Evolutionary conservation across 2,329 filamentous ascomycete species (phyloP), one percentile per base, ranked within the genome.

Genomic region (Ophiocordyceps robertsii): DNA sequence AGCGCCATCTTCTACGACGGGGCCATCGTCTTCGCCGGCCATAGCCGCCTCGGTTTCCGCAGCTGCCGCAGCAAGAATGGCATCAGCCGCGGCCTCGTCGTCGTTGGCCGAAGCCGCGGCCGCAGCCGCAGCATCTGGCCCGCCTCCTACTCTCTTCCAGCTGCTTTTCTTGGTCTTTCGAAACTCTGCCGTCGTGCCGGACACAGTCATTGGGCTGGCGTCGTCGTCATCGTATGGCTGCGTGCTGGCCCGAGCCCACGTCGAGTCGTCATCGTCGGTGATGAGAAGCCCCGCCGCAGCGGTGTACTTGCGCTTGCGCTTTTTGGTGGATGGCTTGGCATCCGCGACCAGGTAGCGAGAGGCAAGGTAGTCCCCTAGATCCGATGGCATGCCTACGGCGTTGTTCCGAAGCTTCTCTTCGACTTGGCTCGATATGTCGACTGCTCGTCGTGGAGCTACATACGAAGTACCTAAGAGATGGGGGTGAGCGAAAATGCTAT

Each of bases 311-410:
- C 74, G 71, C 63, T 82, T 82, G 47, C 75, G 70, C 57, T 81
- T 82, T 56, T 81, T 81, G 39, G 65, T 47, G 6, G 44, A 53
- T 16, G 73, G 69, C 48, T 75, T 76, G 6, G 68, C 62, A 47
- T 77, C 72, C 35, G 73, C 67, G 43, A 72, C 67, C 40, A 98
- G 80, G 60, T 98, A 98, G 61, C 88, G 92, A 48, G 86, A 82
- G 32, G 90, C 89, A 31, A 98, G 77, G 57, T 96, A 98, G 56
- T 80, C 79, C 45, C 87, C 81, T 50, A 95, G 73, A 51, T 77
- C 72, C 46, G 69, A 67, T 37, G 73, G 64, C 73, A 77, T 77
- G 21, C 27, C 50, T 38, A 42, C 16, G 35, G 17, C 27, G 16
- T 10, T 36, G 33, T 36, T 10, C n/a, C 16, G 4, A 33, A 33